These are phyloP conservation scores for Skeletonema marinoi DNA, from an alignment of 108 stramenopile species.

Conservation along the genomic window DNA sequence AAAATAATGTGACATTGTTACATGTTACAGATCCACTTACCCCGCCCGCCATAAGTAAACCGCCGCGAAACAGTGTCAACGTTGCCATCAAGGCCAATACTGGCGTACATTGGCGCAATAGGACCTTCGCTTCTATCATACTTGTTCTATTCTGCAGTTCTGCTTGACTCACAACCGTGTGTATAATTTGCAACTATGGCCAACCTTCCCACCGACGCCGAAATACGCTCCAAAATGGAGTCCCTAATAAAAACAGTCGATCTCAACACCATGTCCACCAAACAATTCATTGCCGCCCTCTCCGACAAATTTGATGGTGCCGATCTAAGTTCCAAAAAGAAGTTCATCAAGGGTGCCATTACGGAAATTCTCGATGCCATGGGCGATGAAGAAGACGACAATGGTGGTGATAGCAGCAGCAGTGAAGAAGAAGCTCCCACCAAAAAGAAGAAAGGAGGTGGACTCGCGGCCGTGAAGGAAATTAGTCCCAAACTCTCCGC, in stretches of 20 bases:
- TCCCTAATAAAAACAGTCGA: constrained; percentile 69
- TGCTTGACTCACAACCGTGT: no score
- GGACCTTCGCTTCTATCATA: no score
- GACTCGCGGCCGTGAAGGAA: constrained; percentile 70
- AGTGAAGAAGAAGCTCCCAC: constrained; percentile 26
- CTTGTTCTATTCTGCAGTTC: no score
- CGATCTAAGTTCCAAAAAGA: constrained; percentile 52
- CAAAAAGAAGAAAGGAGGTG: constrained; percentile 60
- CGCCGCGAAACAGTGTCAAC: no score
- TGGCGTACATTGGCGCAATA: no score
- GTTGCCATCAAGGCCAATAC: no score
- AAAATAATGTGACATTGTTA: no score
- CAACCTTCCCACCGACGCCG: constrained; percentile 33
- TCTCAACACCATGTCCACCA: constrained; percentile 69
- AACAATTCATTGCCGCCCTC: constrained; percentile 75
- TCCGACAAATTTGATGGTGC: constrained; percentile 59
- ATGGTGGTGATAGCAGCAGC: constrained; percentile 15
- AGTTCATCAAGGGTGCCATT: constrained; percentile 71
- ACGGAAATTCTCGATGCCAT: constrained; percentile 67
- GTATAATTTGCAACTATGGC: constrained; percentile 20
- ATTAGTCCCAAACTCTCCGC: constrained; percentile 60
- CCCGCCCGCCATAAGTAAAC: no score
- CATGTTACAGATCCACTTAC: no score
- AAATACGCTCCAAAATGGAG: constrained; percentile 49
- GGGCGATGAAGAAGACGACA: constrained; percentile 32